Evolutionary conservation across 306 rosid genomes (phyloP), one percentile per base, ranked within the genome.

Genomic region (Gynostemma pentaphyllum): DNA sequence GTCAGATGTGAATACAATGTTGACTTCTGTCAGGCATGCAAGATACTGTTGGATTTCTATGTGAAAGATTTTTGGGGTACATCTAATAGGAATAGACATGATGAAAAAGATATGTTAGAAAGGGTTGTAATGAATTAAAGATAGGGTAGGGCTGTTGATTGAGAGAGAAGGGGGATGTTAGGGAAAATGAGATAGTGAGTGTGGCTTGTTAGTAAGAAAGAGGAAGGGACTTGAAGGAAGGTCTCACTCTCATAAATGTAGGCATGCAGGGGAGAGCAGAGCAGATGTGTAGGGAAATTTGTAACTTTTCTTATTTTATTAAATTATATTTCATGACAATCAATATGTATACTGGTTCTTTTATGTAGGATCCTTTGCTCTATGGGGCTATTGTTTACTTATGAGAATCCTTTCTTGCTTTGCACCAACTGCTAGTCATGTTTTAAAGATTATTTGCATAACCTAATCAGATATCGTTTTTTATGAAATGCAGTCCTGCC

Each of bases 401-500:
- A 57, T 22, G 65, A 39, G 23, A 45, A 62, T 62, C 23, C 30
- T 63, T 63, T n/a, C 68, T 42, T 45, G 41, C 45, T 44, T 42
- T 13, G 52, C 52, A 18, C 24, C 53, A 63, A 39, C 41, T 42
- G 22, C 40, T 24, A 4, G 47, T 47, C 14, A 3, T 34, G 15
- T 52, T 66, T 21, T 46, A 55, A 47, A 28, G 41, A 55, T 50
- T 75, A 22, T 30, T 70, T 54, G 40, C 64, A 1, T 53, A 40
- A 27, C 18, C 9, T 26, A 30, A 41, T 34, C 16, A 67, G 48
- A 76, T 80, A 44, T 69, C 70, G 57, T 49, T 72, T 72, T 73
- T 54, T 71, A 42, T 46, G 52, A 34, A 78, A 52, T 84, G 69
- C 84, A 92, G 99, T 92, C 78, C 73, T 92, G 90, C 94, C 99